Base-by-base conservation (phyloP, 192 early-diverging fungal genomes). In the Backusella australiensis region DNA sequence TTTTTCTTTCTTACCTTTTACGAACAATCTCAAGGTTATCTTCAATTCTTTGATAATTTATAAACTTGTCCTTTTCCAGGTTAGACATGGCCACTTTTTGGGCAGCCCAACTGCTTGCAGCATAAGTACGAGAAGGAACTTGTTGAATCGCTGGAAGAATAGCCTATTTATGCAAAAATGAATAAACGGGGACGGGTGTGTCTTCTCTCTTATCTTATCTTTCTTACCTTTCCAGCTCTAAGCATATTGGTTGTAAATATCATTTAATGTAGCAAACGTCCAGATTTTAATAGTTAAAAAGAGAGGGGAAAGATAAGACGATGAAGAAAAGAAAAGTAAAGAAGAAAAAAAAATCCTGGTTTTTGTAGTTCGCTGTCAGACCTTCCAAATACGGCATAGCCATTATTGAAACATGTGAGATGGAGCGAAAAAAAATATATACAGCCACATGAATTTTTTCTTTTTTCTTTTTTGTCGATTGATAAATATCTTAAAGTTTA, bases 41-140 rank as follows among this genome's bases (percentile, higher is more conserved):
- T 84, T 97, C 93, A 75, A 99, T 96, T 70, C 94, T 88, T 87
- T 95, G 87, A 89, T 99, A 99, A 93, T 99, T 98, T 89, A 99
- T 95, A 89, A 90, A 93, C 87, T 95, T 93, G 91, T 95, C 91
- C 73, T 87, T 82, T 86, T 99, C 97, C 73, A 97, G 87, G 77
- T 87, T 89, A 70, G 97, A 99, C 89, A 99, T 94, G 65, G 90
- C 79, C 77, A 99, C 96, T 83, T 97, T 96, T 71, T 85, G 82
- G 46, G 80, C 77, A 34, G 84, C 82, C 68, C 76, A 84, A 77
- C 79, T 78, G 14, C 80, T 84, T 77, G 88, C 82, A 32, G 88
- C 86, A 77, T 88, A 89, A 71, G 82, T 83, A 72, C 88, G 88
- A 36, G 75, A 67, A 73, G 77, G 49, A 3, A 81, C 74, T 2